Conservation (phyloP, 1,284 basidiomycete species). For the Puccinia triticina region DNA sequence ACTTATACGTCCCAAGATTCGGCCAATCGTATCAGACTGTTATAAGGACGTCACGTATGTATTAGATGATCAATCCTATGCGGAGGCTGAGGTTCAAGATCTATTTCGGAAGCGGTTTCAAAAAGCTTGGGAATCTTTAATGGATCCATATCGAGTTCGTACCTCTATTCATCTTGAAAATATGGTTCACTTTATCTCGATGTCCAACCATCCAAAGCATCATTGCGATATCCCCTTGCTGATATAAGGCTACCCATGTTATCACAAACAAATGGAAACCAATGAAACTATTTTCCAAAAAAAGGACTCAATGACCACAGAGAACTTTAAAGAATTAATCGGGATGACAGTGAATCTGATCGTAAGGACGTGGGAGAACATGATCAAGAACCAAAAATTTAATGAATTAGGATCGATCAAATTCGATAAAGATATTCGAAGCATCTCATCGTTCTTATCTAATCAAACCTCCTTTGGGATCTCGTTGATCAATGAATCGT, state of each 20-base stretch:
- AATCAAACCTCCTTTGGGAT: constrained; percentile 78
- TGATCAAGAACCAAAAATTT: constrained; percentile 77
- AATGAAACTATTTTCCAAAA: background rate
- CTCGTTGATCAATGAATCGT: constrained; percentile 81
- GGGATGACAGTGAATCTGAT: constrained; percentile 80
- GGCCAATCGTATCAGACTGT: constrained; percentile 79
- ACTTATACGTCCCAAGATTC: constrained; percentile 78
- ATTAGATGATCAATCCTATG: constrained; percentile 83
- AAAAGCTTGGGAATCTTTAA: constrained; percentile 76
- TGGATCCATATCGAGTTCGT: constrained; percentile 79
- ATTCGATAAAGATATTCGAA: constrained; percentile 88
- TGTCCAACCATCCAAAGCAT: background rate
- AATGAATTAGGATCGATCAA: constrained; percentile 93
- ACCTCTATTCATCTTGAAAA: background rate
- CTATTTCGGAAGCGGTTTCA: constrained; percentile 83
- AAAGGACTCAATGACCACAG: constrained; percentile 77
- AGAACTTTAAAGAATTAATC: constrained; percentile 84
- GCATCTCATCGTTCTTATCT: constrained; percentile 78
- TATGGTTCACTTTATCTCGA: constrained; percentile 53
- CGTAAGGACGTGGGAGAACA: constrained; percentile 90
- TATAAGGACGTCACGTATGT: constrained; percentile 87
- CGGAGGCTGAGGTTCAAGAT: constrained; percentile 80
- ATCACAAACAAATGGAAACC: background rate
- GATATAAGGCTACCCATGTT: background rate
- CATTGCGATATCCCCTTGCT: background rate